Base-by-base conservation (phyloP, 83 land plant genomes). In the Diphasiastrum complanatum region DNA sequence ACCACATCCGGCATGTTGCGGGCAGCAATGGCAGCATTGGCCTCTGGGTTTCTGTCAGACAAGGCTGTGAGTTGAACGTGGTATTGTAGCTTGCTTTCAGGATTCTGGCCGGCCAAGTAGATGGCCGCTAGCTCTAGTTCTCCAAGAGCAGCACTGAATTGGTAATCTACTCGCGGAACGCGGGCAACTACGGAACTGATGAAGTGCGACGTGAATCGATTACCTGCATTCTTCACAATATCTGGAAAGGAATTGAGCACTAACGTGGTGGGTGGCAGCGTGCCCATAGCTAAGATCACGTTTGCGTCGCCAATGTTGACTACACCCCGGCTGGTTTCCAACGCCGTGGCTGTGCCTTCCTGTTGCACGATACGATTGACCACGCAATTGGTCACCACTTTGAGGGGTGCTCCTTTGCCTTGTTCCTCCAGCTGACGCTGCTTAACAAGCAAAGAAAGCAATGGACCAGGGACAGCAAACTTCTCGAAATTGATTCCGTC, bases 1-100 rank as follows among this genome's bases (percentile, higher is more conserved):
- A 61, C 64, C 25, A 61, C 64, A 51, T 61, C 64, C 64, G 64
- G 64, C 64, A 61, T 61, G 24, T 0, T 3, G 8, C 64, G 64
- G 11, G 25, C 24, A 12, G 14, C 47, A 5, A 11, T 31, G 46
- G 38, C 46, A 6, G 11, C 16, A 32, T 27, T 55, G 8, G 8
- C 46, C 46, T 5, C 46, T 6, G 60, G 60, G 11, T 55, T 12
- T 10, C 10, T 8, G 60, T 32, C 46, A 4, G 41, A 27, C 46
- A 28, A 14, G 8, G 22, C 52, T 14, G 52, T 49, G 12, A 20
- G 20, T 49, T 49, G 52, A 20, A 49, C 19, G 20, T 49, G 52
- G 22, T 14, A 49, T 20, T 49, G 52, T 6, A 11, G 52, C 19
- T 49, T 20, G 5, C 20, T 20, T 10, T 49, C 8, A 49, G 22